Conservation (phyloP, 139 green algal genomes). For the Mesostigma viride region DNA sequence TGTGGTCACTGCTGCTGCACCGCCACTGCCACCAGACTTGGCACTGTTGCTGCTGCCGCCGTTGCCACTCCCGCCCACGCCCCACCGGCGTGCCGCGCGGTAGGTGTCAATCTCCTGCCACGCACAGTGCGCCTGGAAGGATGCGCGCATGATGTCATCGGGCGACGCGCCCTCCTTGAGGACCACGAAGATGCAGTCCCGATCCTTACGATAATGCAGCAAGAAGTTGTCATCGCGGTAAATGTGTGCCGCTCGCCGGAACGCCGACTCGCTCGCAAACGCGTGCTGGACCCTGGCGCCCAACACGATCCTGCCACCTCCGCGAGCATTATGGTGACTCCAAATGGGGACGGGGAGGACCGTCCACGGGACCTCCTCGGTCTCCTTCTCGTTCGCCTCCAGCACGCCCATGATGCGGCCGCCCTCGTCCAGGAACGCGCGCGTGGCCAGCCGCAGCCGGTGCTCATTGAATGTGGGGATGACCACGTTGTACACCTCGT, state of each 20-base stretch:
- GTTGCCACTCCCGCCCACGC: too few species aligned
- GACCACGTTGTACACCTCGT: slow-evolving; percentile 53
- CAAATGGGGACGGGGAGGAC: too few species aligned
- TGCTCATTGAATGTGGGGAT: slow-evolving; percentile 75
- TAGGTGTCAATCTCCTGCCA: too few species aligned
- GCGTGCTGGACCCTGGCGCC: slow-evolving; percentile 49
- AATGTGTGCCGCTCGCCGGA: slow-evolving; percentile 27
- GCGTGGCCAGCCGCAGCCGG: slow-evolving; percentile 35
- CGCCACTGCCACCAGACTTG: too few species aligned
- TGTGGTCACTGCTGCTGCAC: too few species aligned
- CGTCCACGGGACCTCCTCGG: background rate
- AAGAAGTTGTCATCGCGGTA: slow-evolving; percentile 38
- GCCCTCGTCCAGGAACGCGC: slow-evolving; percentile 30
- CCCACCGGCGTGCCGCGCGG: too few species aligned
- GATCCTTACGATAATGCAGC: slow-evolving; percentile 50
- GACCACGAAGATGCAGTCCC: slow-evolving; percentile 44
- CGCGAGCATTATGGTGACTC: background rate
- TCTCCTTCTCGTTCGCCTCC: background rate
- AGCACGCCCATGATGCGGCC: background rate
- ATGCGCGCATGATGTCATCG: slow-evolving; percentile 45
- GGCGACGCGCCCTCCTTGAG: slow-evolving; percentile 47
- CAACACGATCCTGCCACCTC: background rate
- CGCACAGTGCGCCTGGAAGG: slow-evolving; percentile 55
- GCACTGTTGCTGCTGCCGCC: too few species aligned
- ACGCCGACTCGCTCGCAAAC: slow-evolving; percentile 39